phyloP scores from a whole-genome alignment of 179 eudicot species.

The Carnegiea gigantea region DNA sequence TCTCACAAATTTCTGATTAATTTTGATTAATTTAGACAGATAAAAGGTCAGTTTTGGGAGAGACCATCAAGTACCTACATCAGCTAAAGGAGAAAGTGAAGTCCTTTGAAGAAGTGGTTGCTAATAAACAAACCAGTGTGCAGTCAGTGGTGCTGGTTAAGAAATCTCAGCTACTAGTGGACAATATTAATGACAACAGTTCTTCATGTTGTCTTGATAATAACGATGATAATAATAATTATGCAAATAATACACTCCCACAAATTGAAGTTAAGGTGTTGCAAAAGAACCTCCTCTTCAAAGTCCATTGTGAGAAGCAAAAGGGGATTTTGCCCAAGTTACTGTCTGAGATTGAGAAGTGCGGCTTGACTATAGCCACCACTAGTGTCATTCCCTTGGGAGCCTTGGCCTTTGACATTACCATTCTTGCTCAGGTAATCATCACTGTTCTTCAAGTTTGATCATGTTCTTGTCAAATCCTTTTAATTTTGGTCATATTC shows the following conservation, averaged over 20 bases:
- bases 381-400: neutral
- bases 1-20: neutral
- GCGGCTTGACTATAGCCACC: constrained; percentile 1
- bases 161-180: neutral
- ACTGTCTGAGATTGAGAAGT: constrained; percentile 7
- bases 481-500: no score
- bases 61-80: neutral
- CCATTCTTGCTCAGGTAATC: constrained; percentile 25
- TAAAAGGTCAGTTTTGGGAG: neutral
- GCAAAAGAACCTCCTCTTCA: constrained; percentile 7
- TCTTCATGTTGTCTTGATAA: neutral
- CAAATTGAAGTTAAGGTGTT: constrained; percentile 25
- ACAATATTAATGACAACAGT: neutral
- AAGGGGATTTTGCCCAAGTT: constrained; percentile 2
- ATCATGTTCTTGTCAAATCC: no score
- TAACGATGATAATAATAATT: neutral
- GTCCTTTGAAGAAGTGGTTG: neutral
- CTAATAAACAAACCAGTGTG: neutral
- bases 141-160: neutral
- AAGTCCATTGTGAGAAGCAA: constrained; percentile 11
- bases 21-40: neutral
- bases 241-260: neutral
- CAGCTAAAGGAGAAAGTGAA: neutral
- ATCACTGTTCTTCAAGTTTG: no score
- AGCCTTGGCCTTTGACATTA: constrained; percentile 7